Evolutionary conservation across 495 filamentous ascomycete species (phyloP), one percentile per base, ranked within the genome.

Genomic region (Trichoderma reesei): DNA sequence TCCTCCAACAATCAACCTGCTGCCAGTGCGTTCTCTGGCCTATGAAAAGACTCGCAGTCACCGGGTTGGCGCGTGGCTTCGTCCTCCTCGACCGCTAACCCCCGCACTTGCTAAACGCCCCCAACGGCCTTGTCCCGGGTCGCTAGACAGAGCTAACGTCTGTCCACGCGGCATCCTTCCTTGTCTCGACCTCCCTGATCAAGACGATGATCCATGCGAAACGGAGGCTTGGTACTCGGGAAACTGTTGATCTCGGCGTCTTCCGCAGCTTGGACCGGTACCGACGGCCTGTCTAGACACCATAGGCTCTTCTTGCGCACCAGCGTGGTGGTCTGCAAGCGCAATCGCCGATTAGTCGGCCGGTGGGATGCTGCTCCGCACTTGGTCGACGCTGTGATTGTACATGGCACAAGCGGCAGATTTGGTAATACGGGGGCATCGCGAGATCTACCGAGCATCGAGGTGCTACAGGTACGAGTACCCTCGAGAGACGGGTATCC

Each of bases 81-180:
- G 34, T 31, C 20, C 31, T 56, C 34, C 51, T 56, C 51, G 51
- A 56, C 51, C 51, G 51, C 51, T 56, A 56, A 31, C 51, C 51
- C 51, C 51, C 51, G 51, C 51, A 56, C 31, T 56, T 56, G 51
- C 42, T 46, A 46, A 46, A n/a, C 42, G 42, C 42, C 42, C 42
- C 42, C 9, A 46, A 46, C 51, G 51, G 51, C 51, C 34, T 34
- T 56, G 20, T 34, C 8, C 51, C 51, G 51, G 51, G 51, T 56
- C 11, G 51, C 14, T n/a, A 56, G 26, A 56, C 13, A 56, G 51
- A 39, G 51, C 51, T 56, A 56, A 56, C 51, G 51, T 31, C 31
- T 56, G 51, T 56, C 51, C 51, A 56, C 31, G 51, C 51, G 51
- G 51, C 51, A 56, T 33, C 51, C 51, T 18, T 34, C 26, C 51